phyloP scores from a whole-genome alignment of 2,329 filamentous ascomycete species.

The Aspergillus sojae region DNA sequence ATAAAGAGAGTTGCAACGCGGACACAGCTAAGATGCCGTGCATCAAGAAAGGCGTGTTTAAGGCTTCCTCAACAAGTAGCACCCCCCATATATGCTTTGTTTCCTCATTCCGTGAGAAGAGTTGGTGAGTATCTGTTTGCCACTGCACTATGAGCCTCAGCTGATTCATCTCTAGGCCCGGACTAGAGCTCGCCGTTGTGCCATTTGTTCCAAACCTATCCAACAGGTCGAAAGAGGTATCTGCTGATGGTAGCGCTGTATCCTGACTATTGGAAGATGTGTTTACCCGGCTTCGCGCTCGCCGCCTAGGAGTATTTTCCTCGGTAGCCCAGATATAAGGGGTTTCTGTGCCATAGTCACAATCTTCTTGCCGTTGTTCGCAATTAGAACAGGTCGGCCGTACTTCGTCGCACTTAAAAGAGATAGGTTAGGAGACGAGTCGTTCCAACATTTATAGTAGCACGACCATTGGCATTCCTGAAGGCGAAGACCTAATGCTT shows the following conservation, averaged over 20 bases:
- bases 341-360: slow-evolving; percentile 18
- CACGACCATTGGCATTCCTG: not conserved
- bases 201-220: not conserved
- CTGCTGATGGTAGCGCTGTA: not conserved
- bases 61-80: slow-evolving; percentile 22
- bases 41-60: slow-evolving; percentile 26
- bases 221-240: not conserved
- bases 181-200: not conserved
- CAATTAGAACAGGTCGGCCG: slow-evolving; percentile 25
- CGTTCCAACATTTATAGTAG: not conserved
- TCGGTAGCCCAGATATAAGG: slow-evolving; percentile 19
- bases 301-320: not conserved
- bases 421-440: not conserved
- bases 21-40: slow-evolving; percentile 29
- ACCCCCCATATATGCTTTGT: slow-evolving; percentile 23
- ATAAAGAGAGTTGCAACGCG: slow-evolving; percentile 23
- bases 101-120: slow-evolving; percentile 22
- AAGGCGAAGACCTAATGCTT: not conserved
- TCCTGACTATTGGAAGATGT: not conserved
- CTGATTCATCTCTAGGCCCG: not conserved
- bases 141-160: not conserved
- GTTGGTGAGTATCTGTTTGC: slow-evolving; percentile 14
- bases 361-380: slow-evolving; percentile 19
- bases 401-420: slow-evolving; percentile 24
- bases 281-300: not conserved